Evolutionary conservation across 192 early-diverging fungal species (phyloP).

Genomic region (Backusella circina): DNA sequence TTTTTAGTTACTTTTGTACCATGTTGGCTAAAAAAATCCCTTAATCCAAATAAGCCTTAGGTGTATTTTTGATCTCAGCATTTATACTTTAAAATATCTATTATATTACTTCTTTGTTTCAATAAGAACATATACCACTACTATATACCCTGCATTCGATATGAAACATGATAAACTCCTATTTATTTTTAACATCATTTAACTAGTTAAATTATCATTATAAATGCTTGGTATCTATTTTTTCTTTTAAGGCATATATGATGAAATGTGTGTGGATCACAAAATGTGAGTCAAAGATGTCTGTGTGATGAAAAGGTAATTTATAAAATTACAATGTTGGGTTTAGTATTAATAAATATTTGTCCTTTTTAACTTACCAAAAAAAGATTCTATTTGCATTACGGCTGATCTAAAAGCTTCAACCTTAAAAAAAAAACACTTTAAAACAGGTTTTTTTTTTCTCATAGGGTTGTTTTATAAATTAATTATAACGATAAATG

Average conservation of each 20-base stretch:
- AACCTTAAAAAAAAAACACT: background rate
- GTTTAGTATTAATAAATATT: background rate
- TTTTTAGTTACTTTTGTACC: background rate
- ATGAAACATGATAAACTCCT: background rate
- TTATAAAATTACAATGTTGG: background rate
- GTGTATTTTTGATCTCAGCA: background rate
- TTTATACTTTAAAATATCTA: no score
- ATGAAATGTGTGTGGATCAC: background rate
- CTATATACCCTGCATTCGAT: background rate
- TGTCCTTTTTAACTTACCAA: background rate
- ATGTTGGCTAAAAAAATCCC: background rate
- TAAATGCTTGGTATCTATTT: background rate
- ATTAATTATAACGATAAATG: background rate
- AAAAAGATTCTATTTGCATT: background rate
- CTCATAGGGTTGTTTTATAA: background rate
- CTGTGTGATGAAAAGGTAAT: background rate
- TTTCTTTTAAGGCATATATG: background rate
- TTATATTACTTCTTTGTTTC: background rate
- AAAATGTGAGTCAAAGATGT: background rate
- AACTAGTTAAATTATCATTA: background rate
- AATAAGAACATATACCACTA: background rate
- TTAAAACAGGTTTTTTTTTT: background rate
- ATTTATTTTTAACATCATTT: background rate
- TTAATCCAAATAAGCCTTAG: background rate
- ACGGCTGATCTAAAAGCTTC: background rate